Base-by-base conservation (phyloP, 257 asterid species). In the Orobanche coerulescens region DNA sequence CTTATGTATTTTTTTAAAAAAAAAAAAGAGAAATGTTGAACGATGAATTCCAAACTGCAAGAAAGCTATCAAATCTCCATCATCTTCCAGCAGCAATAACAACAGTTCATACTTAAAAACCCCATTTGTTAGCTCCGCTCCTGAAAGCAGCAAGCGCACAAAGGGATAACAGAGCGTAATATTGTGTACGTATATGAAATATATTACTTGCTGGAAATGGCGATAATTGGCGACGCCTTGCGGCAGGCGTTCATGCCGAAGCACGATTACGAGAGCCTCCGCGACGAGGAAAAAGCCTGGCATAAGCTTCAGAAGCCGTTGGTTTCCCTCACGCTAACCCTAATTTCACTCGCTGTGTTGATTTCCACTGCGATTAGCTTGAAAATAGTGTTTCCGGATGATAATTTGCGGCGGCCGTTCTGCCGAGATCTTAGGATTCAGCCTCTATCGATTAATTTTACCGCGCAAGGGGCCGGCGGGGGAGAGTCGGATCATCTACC, bases 231-330 rank as follows among this genome's bases (percentile, higher is more conserved):
- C 25, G 96, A 87, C 78, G 96, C 96, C 56, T 76, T 90, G 58
- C 81, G 96, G 72, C 97, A 90, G 82, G 90, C 96, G 14, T 90
- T 90, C 76, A 91, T 88, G 98, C 96, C 95, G 61, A 91, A 85
- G 72, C 89, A 79, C 79, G 92, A 91, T 76, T 83, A 88, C 80
- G 78, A 79, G 88, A 72, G 77, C 72, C 92, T 85, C 50, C 82
- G 96, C 18, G 95, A 88, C 47, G 96, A 91, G 80, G 95, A 85
- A 8, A 88, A 76, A 72, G 96, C 85, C 10, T 91, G 81, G 90
- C 76, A 74, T 47, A 84, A 80, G 78, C 70, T 91, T 1, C 95
- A 79, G 54, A 84, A 75, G 63, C 94, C 90, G 0, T 28, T 84
- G n/a, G 13, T 78, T 4, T 37, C 71, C 15, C 23, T 66, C 26